Percentiles rank a stretch among this genome's conserved stretches.
Evolutionary conservation across 2,329 filamentous ascomycete genomes (phyloP).

Genomic region (Penicillium sp.): DNA sequence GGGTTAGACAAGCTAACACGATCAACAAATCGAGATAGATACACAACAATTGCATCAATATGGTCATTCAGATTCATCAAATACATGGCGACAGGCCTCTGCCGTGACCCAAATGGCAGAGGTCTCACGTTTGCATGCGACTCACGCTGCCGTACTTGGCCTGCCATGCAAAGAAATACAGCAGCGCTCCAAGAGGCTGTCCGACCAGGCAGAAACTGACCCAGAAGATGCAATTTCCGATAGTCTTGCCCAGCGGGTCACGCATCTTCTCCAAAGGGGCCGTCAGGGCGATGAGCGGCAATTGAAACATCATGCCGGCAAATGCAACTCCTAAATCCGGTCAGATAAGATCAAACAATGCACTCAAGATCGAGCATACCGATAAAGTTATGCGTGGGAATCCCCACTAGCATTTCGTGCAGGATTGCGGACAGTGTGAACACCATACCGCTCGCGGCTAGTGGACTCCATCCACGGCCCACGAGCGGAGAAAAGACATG

Average conservation of each 20-base stretch:
- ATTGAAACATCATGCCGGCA: conserved; percentile 84
- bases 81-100: too few relatives aligned
- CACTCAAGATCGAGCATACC: conserved; percentile 47
- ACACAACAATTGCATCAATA: too few relatives aligned
- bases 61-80: too few relatives aligned
- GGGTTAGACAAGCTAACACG: too few relatives aligned
- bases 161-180: conserved; percentile 99
- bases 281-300: conserved; percentile 80
- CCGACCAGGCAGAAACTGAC: conserved; percentile 91
- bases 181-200: conserved; percentile 81
- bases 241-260: conserved; percentile 65
- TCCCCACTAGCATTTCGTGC: conserved; percentile 86
- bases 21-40: too few relatives aligned
- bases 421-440: conserved; percentile 84
- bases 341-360: conserved; percentile 6
- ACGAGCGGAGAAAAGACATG: conserved; percentile 88
- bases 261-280: conserved; percentile 72
- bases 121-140: conserved; percentile 15
- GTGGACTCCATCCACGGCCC: conserved; percentile 70
- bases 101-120: too few relatives aligned
- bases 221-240: conserved; percentile 96
- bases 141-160: conserved; percentile 87
- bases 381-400: conserved; percentile 90
- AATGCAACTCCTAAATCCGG: conserved; percentile 70
- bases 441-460: conserved; percentile 68